Evolutionary conservation across 2,329 filamentous ascomycete genomes (phyloP).

Genomic region (Colletotrichum sp.): DNA sequence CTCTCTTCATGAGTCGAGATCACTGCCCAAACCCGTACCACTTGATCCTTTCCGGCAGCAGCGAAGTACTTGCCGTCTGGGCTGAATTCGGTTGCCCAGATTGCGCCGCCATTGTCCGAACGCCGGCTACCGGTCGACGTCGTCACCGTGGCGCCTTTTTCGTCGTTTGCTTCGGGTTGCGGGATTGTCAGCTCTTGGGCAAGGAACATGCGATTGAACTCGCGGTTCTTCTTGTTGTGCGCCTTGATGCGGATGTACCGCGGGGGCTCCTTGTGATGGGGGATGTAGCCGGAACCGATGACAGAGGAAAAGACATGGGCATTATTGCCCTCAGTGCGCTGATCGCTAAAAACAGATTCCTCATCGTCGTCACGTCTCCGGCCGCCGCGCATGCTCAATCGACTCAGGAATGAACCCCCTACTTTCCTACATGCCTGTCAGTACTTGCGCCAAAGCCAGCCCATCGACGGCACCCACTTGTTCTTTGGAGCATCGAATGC

Average conservation of each 20-base stretch:
- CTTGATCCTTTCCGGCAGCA: slow-evolving; percentile 86
- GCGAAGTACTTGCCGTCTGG: slow-evolving; percentile 90
- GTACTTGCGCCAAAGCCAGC: background rate
- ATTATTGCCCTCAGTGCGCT: slow-evolving; percentile 79
- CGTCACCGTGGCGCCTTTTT: slow-evolving; percentile 42
- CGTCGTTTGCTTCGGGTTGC: background rate
- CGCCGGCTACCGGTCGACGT: slow-evolving; percentile 29
- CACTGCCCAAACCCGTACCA: slow-evolving; percentile 88
- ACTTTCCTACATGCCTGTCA: slow-evolving; percentile 68
- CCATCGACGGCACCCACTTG: slow-evolving; percentile 54
- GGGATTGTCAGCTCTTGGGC: slow-evolving; percentile 78
- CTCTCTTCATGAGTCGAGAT: slow-evolving; percentile 84
- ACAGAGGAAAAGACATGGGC: slow-evolving; percentile 82
- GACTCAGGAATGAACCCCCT: slow-evolving; percentile 87
- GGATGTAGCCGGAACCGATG: slow-evolving; percentile 76
- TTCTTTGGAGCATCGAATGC: slow-evolving; percentile 58
- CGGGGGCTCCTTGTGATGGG: slow-evolving; percentile 86
- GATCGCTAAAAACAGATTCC: slow-evolving; percentile 72
- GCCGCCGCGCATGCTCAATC: slow-evolving; percentile 71
- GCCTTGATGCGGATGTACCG: slow-evolving; percentile 87
- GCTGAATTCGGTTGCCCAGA: slow-evolving; percentile 94
- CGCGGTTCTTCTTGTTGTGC: slow-evolving; percentile 79
- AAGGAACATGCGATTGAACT: slow-evolving; percentile 88
- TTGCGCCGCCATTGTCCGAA: slow-evolving; percentile 58
- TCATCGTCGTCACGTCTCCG: slow-evolving; percentile 78